Evolutionary conservation across 1,284 basidiomycete genomes (phyloP).

Genomic region (Tylopilus sp.): DNA sequence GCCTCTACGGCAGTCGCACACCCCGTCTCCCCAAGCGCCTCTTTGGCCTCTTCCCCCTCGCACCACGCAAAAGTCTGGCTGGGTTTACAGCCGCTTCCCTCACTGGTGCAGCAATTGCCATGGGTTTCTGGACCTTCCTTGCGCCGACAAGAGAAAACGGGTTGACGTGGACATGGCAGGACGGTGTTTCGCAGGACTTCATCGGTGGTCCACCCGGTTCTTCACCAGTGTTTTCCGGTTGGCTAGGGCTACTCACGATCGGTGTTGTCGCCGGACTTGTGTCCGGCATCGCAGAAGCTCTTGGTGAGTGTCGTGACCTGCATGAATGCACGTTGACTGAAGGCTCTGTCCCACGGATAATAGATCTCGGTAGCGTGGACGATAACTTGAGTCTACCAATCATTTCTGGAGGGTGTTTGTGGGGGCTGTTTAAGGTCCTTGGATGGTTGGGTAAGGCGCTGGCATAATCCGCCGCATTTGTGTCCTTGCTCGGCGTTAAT

Average conservation of each 20-base stretch:
- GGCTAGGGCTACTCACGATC: conserved; percentile 67
- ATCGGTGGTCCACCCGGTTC: conserved; percentile 4
- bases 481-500: neutral
- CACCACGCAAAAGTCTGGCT: conserved; percentile 88
- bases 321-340: conserved; percentile 13
- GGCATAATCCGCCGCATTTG: conserved; percentile 19
- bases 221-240: conserved; percentile 49
- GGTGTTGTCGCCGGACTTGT: conserved; percentile 78
- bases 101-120: conserved; percentile 80
- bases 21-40: conserved; percentile 77
- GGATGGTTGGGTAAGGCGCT: conserved; percentile 39
- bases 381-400: conserved; percentile 97
- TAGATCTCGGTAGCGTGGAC: conserved; percentile 90
- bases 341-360: conserved; percentile 29
- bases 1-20: conserved; percentile 85
- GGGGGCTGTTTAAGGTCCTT: conserved; percentile 70
- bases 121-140: conserved; percentile 83
- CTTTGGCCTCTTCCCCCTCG: conserved; percentile 74
- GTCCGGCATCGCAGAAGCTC: conserved; percentile 86
- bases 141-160: conserved; percentile 58
- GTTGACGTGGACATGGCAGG: conserved; percentile 66
- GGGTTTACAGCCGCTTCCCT: conserved; percentile 89
- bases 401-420: conserved; percentile 87
- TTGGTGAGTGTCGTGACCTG: conserved; percentile 66
- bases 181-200: conserved; percentile 48